Conservation (phyloP, 176 grass and related monocot species). For the Aegilops bicornis region DNA sequence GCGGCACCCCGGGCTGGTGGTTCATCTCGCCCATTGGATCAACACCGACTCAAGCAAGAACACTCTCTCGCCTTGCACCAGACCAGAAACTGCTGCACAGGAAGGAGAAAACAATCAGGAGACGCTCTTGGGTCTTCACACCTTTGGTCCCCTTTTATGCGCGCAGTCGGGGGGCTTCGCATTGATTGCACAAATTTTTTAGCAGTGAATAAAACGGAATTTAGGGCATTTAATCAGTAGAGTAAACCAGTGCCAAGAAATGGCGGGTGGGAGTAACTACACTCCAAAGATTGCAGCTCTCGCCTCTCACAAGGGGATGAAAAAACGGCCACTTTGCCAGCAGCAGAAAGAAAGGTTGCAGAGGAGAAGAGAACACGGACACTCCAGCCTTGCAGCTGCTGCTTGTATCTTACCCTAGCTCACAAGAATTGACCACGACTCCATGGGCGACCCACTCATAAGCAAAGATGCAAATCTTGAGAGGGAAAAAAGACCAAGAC, state of each 20-base stretch:
- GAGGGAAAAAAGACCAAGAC: background rate
- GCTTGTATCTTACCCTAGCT: constrained; percentile 6
- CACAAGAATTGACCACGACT: constrained; percentile 20
- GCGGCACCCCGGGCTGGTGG: constrained; percentile 33
- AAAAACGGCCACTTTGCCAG: background rate
- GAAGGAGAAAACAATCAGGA: constrained; percentile 16
- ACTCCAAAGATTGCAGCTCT: constrained; percentile 24
- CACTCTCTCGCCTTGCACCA: background rate
- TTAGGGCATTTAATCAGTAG: constrained; percentile 9
- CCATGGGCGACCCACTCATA: constrained; percentile 14
- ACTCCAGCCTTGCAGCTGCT: constrained; percentile 17
- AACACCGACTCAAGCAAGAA: constrained; percentile 8
- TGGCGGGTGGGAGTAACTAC: background rate
- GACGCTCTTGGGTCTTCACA: background rate
- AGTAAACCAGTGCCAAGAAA: constrained; percentile 2
- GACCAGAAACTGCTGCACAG: constrained; percentile 19
- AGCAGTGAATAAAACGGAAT: constrained; percentile 10
- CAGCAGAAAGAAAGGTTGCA: background rate
- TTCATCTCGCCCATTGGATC: constrained; percentile 53
- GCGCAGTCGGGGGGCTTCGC: constrained; percentile 6
- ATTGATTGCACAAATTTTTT: constrained; percentile 20
- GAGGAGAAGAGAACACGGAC: background rate
- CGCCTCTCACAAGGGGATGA: background rate
- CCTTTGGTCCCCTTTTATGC: background rate
- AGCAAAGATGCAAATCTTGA: constrained; percentile 32